Conservation (phyloP, 1,284 basidiomycete species). For the Afroboletus lepidellus region DNA sequence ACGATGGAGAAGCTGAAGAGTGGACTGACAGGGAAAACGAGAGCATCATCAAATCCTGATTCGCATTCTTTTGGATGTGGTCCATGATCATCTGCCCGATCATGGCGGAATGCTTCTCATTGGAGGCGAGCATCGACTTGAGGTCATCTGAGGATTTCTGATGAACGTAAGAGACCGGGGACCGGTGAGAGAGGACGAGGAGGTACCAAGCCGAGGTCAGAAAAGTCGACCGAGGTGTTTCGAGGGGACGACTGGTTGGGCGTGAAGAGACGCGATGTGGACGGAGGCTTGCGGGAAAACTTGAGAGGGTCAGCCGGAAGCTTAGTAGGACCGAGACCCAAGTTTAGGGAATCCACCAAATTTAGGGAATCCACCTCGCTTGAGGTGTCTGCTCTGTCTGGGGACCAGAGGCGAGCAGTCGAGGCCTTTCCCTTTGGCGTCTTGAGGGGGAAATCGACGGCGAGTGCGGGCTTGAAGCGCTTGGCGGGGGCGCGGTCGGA, state of each 20-base stretch:
- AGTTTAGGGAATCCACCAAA: conserved; percentile 28
- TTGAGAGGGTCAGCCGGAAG: conserved; percentile 15
- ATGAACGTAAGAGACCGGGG: not conserved
- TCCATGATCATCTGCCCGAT: conserved; percentile 17
- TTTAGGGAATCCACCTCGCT: no score
- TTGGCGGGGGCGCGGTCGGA: conserved; percentile 39
- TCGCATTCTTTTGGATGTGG: conserved; percentile 12
- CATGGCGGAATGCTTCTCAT: conserved; percentile 14
- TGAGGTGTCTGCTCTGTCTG: conserved; percentile 22
- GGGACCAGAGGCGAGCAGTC: conserved; percentile 6
- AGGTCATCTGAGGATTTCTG: conserved; percentile 28
- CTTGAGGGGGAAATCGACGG: conserved; percentile 26
- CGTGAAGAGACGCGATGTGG: conserved; percentile 1
- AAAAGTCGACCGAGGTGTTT: conserved; percentile 1
- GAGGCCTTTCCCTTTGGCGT: conserved; percentile 9
- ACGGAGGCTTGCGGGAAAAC: conserved; percentile 9
- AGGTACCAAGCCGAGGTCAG: conserved; percentile 20
- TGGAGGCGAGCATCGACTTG: conserved; percentile 12
- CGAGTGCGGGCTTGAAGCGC: conserved; percentile 38
- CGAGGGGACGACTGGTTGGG: conserved; percentile 8
- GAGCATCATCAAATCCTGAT: conserved; percentile 23
- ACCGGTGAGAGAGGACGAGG: not conserved
- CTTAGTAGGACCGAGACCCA: conserved; percentile 3
- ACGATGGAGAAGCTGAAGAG: not conserved
- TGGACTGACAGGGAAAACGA: conserved; percentile 23